Evolutionary conservation across 768 basidiomycete genomes (phyloP).

Genomic region (Phylloporus rhodoxanthus): DNA sequence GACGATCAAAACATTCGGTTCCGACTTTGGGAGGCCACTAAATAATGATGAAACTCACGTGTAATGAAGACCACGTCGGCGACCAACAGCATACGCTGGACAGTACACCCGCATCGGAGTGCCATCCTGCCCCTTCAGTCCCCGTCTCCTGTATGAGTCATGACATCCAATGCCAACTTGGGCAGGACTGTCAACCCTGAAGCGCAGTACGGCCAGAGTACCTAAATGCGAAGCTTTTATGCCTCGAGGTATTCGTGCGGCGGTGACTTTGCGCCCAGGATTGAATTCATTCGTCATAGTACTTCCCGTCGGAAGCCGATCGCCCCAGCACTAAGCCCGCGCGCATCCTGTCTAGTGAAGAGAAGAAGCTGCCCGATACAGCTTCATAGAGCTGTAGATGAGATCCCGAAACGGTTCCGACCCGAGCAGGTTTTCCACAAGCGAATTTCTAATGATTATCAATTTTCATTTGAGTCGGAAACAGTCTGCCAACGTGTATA

Average conservation of each 20-base stretch:
- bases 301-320: constrained; percentile 25
- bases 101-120: constrained; percentile 8
- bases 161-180: constrained; percentile 9
- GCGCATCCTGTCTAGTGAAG: constrained; percentile 11
- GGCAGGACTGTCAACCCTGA: constrained; percentile 28
- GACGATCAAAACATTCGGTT: constrained; percentile 26
- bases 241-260: constrained; percentile 33
- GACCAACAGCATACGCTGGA: constrained; percentile 6
- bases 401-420: constrained; percentile 22
- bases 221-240: constrained; percentile 24
- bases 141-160: constrained; percentile 14
- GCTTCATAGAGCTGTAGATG: constrained; percentile 4
- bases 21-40: constrained; percentile 14
- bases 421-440: constrained; percentile 12
- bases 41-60: constrained; percentile 17
- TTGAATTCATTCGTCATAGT: constrained; percentile 25
- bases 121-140: constrained; percentile 8
- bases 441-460: constrained; percentile 28
- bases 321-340: constrained; percentile 18
- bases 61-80: constrained; percentile 9
- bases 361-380: constrained; percentile 8
- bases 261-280: constrained; percentile 25
- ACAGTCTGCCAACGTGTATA: constrained; percentile 26
- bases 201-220: constrained; percentile 24
- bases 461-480: constrained; percentile 23